A percentile compares a stretch with the other conserved stretches of the same genome.
Evolutionary conservation across 2,329 filamentous ascomycete species (phyloP).

Genomic region (Xylariales sp.): DNA sequence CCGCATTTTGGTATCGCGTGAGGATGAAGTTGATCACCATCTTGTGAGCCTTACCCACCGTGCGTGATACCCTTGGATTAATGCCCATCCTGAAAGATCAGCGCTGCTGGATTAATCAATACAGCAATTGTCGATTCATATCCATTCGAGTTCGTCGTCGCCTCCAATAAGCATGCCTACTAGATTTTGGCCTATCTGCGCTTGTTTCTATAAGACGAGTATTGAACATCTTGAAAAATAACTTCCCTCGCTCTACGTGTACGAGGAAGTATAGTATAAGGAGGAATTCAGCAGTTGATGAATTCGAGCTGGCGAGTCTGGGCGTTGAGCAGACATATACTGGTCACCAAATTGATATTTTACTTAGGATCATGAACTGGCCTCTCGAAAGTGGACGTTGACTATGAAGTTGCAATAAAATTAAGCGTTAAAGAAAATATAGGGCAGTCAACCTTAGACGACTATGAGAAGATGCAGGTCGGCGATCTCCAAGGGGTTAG

Average conservation of each 20-base stretch:
- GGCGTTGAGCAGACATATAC: constrained; percentile 28
- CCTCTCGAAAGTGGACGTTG: background rate
- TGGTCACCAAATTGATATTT: background rate
- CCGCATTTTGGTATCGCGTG: constrained; percentile 32
- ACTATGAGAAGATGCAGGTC: background rate
- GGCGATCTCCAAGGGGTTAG: background rate
- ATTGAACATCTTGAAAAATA: constrained; percentile 33
- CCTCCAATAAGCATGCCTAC: constrained; percentile 25
- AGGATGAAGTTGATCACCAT: constrained; percentile 39
- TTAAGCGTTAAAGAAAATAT: background rate
- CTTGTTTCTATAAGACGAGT: constrained; percentile 7
- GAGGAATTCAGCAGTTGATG: background rate
- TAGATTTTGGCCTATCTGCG: constrained; percentile 32
- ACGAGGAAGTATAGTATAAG: constrained; percentile 34
- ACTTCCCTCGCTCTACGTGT: constrained; percentile 36
- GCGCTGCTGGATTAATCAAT: constrained; percentile 39
- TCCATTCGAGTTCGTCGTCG: constrained; percentile 18
- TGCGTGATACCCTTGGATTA: background rate
- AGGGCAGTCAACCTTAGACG: background rate
- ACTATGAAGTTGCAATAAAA: background rate
- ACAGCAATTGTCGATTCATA: constrained; percentile 40
- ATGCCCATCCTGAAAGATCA: constrained; percentile 34
- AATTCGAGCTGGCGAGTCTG: constrained; percentile 20
- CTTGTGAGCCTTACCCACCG: constrained; percentile 3
- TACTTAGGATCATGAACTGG: background rate